Evolutionary conservation across 2,329 filamentous ascomycete species (phyloP), one percentile per base, ranked within the genome.

Genomic region (Coniochaeta pulveracea): DNA sequence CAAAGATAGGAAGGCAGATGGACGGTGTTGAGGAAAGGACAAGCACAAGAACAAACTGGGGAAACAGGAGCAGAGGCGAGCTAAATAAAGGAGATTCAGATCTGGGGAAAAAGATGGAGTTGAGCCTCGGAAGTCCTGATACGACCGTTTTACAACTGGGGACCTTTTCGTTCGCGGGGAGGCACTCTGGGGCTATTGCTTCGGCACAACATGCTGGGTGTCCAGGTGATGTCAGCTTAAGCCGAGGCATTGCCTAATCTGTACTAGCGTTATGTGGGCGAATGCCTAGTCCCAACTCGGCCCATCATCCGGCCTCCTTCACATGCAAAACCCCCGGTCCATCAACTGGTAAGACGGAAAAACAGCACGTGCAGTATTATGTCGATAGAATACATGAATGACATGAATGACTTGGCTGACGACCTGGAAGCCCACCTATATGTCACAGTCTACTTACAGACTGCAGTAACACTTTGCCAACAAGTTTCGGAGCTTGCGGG

Each of bases 211-310:
- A 31, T 6, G 28, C 18, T n/a, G n/a, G 19, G n/a, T 18, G 26
- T 16, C 28, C 28, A 31, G 28, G 28, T 31, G 28, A 31, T 31
- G 28, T 31, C 28, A 31, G 28, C 14, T 31, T 31, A 15, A 19
- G 22, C 28, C 28, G 28, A 31, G 28, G 28, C 28, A 31, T 10
- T 31, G 18, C 28, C 18, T 12, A 5, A 17, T 31, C 8, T 6
- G 18, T 17, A 14, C 18, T 31, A 31, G 28, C 28, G 28, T 10
- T 11, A 10, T 31, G 9, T 29, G 4, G 28, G 18, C 3, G 11
- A 29, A 6, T 29, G 12, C 21, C 27, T n/a, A 23, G 8, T 23
- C 9, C 27, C 15, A 29, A n/a, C n/a, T 19, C 14, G 10, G 10
- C 10, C 27, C n/a, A n/a, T n/a, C n/a, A n/a, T n/a, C n/a, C n/a